Evolutionary conservation across 192 early-diverging fungal genomes (phyloP).

Genomic region (Backusella australiensis): DNA sequence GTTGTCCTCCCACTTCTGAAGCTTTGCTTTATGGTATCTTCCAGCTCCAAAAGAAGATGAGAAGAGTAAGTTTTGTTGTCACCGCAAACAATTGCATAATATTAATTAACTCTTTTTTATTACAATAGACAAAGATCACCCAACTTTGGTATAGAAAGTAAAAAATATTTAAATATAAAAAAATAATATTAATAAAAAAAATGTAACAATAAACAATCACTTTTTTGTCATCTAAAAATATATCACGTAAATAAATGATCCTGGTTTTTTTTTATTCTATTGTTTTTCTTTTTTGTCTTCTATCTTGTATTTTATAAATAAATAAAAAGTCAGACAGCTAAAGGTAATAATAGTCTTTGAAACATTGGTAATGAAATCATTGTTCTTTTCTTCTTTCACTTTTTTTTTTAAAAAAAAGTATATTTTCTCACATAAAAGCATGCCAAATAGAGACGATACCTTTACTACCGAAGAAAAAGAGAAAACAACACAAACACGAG

Average conservation of each 20-base stretch:
- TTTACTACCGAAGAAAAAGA: not conserved
- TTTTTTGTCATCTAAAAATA: not conserved
- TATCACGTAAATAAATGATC: not conserved
- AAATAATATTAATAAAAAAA: slow-evolving; percentile 30
- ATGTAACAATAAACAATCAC: not conserved
- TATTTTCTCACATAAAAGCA: not conserved
- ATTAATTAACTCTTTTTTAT: not conserved
- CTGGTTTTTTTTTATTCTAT: not conserved
- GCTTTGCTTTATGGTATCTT: slow-evolving; percentile 95
- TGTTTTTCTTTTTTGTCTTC: not conserved
- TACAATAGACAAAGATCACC: slow-evolving; percentile 52
- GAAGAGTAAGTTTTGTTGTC: slow-evolving; percentile 49
- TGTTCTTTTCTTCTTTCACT: not conserved
- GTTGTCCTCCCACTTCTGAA: slow-evolving; percentile 96
- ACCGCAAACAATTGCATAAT: not conserved
- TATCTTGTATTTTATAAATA: not conserved
- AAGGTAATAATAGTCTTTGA: not conserved
- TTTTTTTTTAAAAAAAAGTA: not conserved
- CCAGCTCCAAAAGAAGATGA: slow-evolving; percentile 98
- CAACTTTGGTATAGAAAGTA: slow-evolving; percentile 82
- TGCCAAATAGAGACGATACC: not conserved
- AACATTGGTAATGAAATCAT: not conserved
- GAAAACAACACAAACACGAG: not conserved
- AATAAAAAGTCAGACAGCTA: not conserved
- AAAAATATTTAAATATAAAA: slow-evolving; percentile 9